These are phyloP conservation scores for Coccomyxa sp. DNA, from an alignment of 139 green algal species.

Conservation along the genomic window DNA sequence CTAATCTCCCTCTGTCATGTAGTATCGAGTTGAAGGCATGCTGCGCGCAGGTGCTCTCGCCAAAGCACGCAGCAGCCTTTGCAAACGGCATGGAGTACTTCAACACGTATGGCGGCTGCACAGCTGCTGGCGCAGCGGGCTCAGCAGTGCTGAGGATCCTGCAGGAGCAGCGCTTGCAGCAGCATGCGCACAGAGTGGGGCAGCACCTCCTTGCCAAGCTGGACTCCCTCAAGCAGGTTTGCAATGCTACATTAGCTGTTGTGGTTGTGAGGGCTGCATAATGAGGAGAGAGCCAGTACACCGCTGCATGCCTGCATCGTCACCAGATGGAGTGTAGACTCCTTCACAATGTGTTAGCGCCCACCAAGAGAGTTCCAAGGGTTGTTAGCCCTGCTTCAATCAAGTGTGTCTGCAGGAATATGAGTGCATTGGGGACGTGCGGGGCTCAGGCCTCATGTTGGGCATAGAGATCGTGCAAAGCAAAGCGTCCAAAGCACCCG, in stretches of 20 bases:
- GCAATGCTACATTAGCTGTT: neutral
- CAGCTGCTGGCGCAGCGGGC: conserved; percentile 29
- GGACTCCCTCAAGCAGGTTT: conserved; percentile 2
- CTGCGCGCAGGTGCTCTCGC: neutral
- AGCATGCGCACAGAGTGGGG: conserved; percentile 33
- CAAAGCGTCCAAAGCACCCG: conserved; percentile 10
- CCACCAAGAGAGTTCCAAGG: neutral
- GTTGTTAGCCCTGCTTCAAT: neutral
- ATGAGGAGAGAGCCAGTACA: neutral
- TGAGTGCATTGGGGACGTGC: conserved; percentile 49
- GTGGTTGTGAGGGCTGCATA: neutral
- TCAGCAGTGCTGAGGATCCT: conserved; percentile 45
- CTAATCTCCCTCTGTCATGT: neutral
- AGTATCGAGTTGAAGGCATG: neutral
- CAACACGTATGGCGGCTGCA: conserved; percentile 49
- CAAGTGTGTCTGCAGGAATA: neutral
- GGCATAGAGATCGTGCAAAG: conserved; percentile 50
- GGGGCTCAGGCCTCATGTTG: conserved; percentile 54
- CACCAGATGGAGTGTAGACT: neutral
- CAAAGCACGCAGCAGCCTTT: conserved; percentile 40
- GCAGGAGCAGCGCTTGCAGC: conserved; percentile 21
- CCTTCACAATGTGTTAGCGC: neutral
- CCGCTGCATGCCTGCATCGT: neutral
- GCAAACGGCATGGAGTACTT: conserved; percentile 67
- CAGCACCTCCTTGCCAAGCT: conserved; percentile 9